A percentile compares a stretch with the other conserved stretches of the same genome.
Evolutionary conservation across 345 rosid species (phyloP).

Genomic region (Cardamine resedifolia): DNA sequence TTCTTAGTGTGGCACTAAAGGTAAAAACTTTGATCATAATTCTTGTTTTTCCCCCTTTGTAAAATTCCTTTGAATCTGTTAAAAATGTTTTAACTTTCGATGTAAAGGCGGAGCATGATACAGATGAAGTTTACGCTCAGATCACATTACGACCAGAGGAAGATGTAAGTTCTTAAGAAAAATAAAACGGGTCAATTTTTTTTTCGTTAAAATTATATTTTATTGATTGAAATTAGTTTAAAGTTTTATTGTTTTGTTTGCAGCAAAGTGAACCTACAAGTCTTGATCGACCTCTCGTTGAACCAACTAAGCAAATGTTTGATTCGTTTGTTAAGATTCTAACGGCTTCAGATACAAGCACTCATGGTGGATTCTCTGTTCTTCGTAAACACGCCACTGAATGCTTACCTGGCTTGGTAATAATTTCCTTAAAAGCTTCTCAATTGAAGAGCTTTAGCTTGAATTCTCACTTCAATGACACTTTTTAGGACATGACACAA

Average conservation of each 20-base stretch:
- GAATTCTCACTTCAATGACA: slow-evolving; percentile 1
- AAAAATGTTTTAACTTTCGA: background rate
- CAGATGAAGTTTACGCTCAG: slow-evolving; percentile 91
- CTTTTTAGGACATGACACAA: slow-evolving; percentile 51
- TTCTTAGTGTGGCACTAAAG: slow-evolving; percentile 59
- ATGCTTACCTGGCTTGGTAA: slow-evolving; percentile 71
- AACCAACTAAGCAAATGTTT: slow-evolving; percentile 48
- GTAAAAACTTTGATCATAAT: slow-evolving; percentile 35
- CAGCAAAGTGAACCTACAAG: slow-evolving; percentile 69
- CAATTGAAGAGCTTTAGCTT: background rate
- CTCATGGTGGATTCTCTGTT: slow-evolving; percentile 94
- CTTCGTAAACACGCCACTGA: slow-evolving; percentile 87
- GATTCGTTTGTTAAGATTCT: slow-evolving; percentile 80
- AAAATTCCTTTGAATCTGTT: background rate
- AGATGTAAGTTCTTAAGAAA: slow-evolving; percentile 46
- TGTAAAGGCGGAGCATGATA: slow-evolving; percentile 68
- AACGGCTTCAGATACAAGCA: slow-evolving; percentile 91
- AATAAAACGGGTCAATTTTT: background rate
- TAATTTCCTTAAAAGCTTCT: background rate
- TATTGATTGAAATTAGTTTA: background rate
- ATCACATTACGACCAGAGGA: slow-evolving; percentile 71
- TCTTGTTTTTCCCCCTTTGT: background rate
- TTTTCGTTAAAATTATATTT: background rate
- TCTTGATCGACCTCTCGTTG: slow-evolving; percentile 51
- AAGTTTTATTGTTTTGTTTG: background rate